Evolutionary conservation across 2,329 filamentous ascomycete genomes (phyloP).

Genomic region (Cladosporium austrohemisphaericum): DNA sequence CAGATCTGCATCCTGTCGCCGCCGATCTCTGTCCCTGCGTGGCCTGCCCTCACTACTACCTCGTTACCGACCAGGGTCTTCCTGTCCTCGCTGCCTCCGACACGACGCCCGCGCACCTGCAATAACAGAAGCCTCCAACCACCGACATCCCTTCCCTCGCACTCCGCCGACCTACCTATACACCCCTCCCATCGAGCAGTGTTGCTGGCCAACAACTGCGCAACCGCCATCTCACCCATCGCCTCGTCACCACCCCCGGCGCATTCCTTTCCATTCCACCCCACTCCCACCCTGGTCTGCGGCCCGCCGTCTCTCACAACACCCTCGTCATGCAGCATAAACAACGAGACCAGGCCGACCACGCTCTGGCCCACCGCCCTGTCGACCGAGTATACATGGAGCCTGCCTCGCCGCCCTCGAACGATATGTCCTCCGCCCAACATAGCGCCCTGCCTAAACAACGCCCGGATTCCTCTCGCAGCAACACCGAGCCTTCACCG

Average conservation of each 20-base stretch:
- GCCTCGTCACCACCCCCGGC: not conserved
- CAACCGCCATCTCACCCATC: not conserved
- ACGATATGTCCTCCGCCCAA: not conserved
- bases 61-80: not conserved
- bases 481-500: slow-evolving; percentile 38
- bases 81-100: not conserved
- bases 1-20: too few relatives aligned
- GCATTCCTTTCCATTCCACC: slow-evolving; percentile 4
- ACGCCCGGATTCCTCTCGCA: slow-evolving; percentile 26
- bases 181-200: not conserved
- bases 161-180: not conserved
- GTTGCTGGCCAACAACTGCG: slow-evolving; percentile 11
- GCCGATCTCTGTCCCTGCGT: too few relatives aligned
- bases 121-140: not conserved
- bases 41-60: not conserved
- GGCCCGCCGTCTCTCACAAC: slow-evolving; percentile 6
- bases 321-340: slow-evolving; percentile 11
- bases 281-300: slow-evolving; percentile 1
- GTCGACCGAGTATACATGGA: not conserved
- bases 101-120: not conserved
- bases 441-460: slow-evolving; percentile 10
- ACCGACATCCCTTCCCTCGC: not conserved
- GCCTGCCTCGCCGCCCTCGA: not conserved
- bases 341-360: not conserved
- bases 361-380: slow-evolving; percentile 1